Conservation (phyloP, 108 stramenopile species). For the Schizochytrium sp. region DNA sequence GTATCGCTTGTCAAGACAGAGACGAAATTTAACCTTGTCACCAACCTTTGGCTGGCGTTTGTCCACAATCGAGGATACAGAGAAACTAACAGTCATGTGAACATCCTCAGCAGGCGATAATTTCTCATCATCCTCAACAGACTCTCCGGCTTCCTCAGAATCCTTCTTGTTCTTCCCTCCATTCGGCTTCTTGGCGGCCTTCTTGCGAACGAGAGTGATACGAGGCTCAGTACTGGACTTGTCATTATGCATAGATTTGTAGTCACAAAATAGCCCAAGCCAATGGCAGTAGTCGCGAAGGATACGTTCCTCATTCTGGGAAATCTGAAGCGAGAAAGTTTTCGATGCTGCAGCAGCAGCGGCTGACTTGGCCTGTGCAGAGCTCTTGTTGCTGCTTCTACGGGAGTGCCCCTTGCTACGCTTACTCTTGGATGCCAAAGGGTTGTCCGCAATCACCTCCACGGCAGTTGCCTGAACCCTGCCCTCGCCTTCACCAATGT, state of each 20-base stretch:
- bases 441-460: constrained; percentile 20
- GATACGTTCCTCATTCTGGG: constrained; percentile 36
- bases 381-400: constrained; percentile 4
- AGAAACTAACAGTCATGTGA: neutral
- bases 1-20: constrained; percentile 16
- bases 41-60: neutral
- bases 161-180: neutral
- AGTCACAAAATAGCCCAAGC: constrained; percentile 44
- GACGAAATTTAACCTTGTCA: constrained; percentile 27
- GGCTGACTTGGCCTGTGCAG: neutral
- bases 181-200: neutral
- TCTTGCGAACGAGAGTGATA: neutral
- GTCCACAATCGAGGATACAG: neutral
- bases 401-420: neutral
- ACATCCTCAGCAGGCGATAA: neutral
- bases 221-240: neutral
- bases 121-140: neutral
- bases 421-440: constrained; percentile 11
- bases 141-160: neutral
- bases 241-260: constrained; percentile 23
- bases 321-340: constrained; percentile 9
- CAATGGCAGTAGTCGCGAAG: constrained; percentile 54
- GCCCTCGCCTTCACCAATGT: constrained; percentile 27
- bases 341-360: neutral
- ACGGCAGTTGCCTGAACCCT: neutral